phyloP scores from a whole-genome alignment of 768 basidiomycete genomes.

The Kondoa malvinella region DNA sequence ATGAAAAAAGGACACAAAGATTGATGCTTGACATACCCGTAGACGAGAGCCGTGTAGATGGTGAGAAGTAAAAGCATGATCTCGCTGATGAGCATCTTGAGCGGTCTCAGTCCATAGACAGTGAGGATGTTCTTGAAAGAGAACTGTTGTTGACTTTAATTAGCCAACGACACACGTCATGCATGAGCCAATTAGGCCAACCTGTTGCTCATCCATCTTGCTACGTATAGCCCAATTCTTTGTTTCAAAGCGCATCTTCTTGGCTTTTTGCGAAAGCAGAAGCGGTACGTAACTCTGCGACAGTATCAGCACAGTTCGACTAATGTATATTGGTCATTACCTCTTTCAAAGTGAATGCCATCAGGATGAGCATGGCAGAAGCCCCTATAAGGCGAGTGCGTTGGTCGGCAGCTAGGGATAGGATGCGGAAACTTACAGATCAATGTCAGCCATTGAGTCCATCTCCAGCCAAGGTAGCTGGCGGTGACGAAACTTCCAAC shows the following conservation, averaged over 20 bases:
- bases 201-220: background rate
- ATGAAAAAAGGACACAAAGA: too few species aligned
- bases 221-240: background rate
- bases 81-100: background rate
- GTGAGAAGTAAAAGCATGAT: background rate
- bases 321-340: background rate
- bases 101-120: background rate
- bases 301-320: background rate
- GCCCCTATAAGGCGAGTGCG: too few species aligned
- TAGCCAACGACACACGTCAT: too few species aligned
- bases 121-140: background rate
- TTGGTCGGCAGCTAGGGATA: too few species aligned
- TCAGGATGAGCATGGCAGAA: background rate
- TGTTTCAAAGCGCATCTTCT: background rate
- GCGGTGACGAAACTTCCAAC: background rate
- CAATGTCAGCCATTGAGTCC: background rate
- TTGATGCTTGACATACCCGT: too few species aligned
- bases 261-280: background rate
- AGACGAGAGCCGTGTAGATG: background rate
- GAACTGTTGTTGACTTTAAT: background rate
- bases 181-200: too few species aligned
- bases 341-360: background rate
- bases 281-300: background rate
- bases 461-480: background rate
- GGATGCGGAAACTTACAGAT: too few species aligned